Evolutionary conservation across 495 filamentous ascomycete genomes (phyloP), one percentile per base, ranked within the genome.

Genomic region (Podospora conica): DNA sequence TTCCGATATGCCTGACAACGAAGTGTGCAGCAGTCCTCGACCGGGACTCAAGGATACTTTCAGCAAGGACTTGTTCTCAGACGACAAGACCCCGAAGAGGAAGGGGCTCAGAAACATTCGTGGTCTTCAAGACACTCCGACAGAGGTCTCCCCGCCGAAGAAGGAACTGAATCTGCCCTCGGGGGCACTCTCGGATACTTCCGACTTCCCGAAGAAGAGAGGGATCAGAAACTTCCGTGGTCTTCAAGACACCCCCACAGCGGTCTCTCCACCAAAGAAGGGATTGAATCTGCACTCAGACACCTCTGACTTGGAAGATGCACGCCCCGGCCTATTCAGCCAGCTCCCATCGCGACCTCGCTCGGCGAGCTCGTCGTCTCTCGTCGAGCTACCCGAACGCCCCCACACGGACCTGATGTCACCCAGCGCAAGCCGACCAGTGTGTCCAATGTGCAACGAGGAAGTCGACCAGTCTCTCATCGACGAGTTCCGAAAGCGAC

Each of bases 371-470:
- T 48, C 18, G 40, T 18, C 33, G 4, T 65, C 56, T 53, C 5
- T 65, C 57, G 18, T 54, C 23, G 23, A 33, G 21, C 20, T 48
- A 21, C 33, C 15, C 6, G 40, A 15, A 18, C 40, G 40, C 2
- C n/a, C 40, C 40, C 40, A 15, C 9, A 21, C 61, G 12, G 55
- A 21, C 6, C 25, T 28, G 21, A 33, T 29, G 3, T 62, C 57
- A 20, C 62, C 57, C 1, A 31, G 10, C n/a, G 10, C 10, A 40
- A 64, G 48, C 31, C 21, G 54, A 2, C 20, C 33, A 33, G 21
- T 66, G n/a, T 93, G 90, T 72, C 89, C 90, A n/a, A 83, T 90
- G 80, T 93, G 90, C 74, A 81, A 83, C 55, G 77, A 84, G 60
- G 71, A 77, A 22, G 87, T 92, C 24, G 85, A 88, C 24, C 68